Evolutionary conservation across 192 early-diverging fungal genomes (phyloP).

Genomic region (Paraglomus occultum): DNA sequence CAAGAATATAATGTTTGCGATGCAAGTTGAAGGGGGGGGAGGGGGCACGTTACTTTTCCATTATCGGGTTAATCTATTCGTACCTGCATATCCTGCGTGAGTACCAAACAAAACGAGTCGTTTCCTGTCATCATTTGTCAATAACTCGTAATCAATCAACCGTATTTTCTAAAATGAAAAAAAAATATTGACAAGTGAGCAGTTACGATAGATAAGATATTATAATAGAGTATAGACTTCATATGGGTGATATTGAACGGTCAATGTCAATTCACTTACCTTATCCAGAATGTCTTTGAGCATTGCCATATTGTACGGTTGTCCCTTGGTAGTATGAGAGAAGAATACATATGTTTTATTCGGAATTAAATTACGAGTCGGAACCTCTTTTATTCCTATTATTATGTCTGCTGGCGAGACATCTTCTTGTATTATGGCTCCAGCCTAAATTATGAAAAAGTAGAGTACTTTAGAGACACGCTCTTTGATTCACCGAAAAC

Average conservation of each 20-base stretch:
- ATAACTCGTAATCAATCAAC: conserved; percentile 94
- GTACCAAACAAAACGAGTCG: conserved; percentile 91
- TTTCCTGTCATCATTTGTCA: conserved; percentile 70
- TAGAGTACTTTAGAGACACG: background rate
- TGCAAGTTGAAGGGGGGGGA: too few species aligned
- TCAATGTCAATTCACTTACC: conserved; percentile 53
- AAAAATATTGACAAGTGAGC: background rate
- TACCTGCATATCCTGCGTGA: conserved; percentile 92
- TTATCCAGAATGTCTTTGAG: conserved; percentile 87
- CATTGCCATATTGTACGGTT: conserved; percentile 89
- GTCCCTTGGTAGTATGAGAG: conserved; percentile 98
- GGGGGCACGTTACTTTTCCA: too few species aligned
- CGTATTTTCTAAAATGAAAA: conserved; percentile 64
- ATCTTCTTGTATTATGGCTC: conserved; percentile 84
- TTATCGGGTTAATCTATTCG: too few species aligned
- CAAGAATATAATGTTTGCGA: too few species aligned
- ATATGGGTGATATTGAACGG: too few species aligned
- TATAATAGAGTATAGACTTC: background rate
- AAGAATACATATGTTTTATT: conserved; percentile 94
- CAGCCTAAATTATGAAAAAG: conserved; percentile 50
- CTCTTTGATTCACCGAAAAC: background rate
- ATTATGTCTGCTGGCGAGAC: conserved; percentile 88
- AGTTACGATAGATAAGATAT: too few species aligned
- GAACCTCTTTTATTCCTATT: conserved; percentile 96
- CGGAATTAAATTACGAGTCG: conserved; percentile 72